Base-by-base conservation (phyloP, 2,329 filamentous ascomycete species). In the Beauveria australis region DNA sequence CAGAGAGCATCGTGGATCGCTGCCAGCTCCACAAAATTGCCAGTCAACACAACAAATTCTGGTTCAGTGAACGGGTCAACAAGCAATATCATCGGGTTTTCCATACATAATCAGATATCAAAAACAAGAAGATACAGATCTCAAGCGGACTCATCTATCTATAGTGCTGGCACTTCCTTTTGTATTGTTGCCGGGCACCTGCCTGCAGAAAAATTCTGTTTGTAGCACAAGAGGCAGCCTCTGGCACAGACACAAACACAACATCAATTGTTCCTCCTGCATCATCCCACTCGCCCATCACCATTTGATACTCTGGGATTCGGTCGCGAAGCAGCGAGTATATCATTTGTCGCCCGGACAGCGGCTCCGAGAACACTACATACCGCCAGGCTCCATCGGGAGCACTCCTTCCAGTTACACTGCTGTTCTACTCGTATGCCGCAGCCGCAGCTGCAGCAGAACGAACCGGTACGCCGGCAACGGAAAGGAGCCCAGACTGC, bases 341-440 rank as follows among this genome's bases (percentile, higher is more conserved):
- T n/a, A 28, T 10, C 24, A 51, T 24, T 26, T 12, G 24, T 58
- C 47, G 22, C 24, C 37, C 24, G 18, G 46, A 49, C 55, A 51
- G 55, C 54, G 12, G 46, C 16, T 44, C 7, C 19, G 26, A 30
- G 54, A 48, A 30, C 37, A 41, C 44, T 9, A 24, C 24, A 51
- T 37, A 58, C 10, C 46, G 30, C 19, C 44, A 48, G 44, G 54
- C 24, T 51, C 46, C 22, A 43, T 41, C 33, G 10, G 30, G 55
- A 57, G 46, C 46, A 49, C 55, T 41, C 55, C 55, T 58, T 58
- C 55, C 55, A 58, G 33, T 51, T 58, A 51, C 55, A 51, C 53
- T 46, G 24, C 37, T 22, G 55, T 41, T 40, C 30, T 51, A 37
- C 52, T 30, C 46, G 14, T 37, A 51, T 58, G 46, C 37, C 47